Conservation (phyloP, 352 stramenopile species). For the Phytophthora citricola region DNA sequence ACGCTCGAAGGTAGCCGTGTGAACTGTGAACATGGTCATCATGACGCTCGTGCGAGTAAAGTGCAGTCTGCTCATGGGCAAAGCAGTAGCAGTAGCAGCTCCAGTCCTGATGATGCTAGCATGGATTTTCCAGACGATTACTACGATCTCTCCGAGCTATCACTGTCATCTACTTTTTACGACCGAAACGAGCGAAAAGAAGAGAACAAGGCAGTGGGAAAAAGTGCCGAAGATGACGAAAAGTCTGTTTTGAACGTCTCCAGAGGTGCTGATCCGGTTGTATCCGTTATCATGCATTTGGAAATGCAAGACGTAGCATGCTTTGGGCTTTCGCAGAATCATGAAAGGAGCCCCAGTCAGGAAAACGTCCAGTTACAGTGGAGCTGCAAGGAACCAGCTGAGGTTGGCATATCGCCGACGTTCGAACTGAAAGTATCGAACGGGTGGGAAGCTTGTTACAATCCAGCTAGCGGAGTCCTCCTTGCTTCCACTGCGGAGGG, state of each 20-base stretch:
- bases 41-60: slow-evolving; percentile 5
- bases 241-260: slow-evolving; percentile 10
- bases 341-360: background rate
- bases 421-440: slow-evolving; percentile 54
- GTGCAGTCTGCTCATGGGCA: slow-evolving; percentile 3
- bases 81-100: slow-evolving; percentile 38
- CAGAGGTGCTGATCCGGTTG: slow-evolving; percentile 5
- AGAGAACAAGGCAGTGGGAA: slow-evolving; percentile 6
- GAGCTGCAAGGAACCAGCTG: slow-evolving; percentile 54
- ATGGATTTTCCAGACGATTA: slow-evolving; percentile 22
- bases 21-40: slow-evolving; percentile 1
- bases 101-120: slow-evolving; percentile 23
- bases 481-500: slow-evolving; percentile 30
- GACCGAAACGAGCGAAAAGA: slow-evolving; percentile 1
- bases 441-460: slow-evolving; percentile 41
- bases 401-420: slow-evolving; percentile 46
- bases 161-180: slow-evolving; percentile 12
- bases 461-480: slow-evolving; percentile 37
- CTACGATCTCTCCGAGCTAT: slow-evolving; percentile 36
- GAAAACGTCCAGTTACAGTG: slow-evolving; percentile 41
- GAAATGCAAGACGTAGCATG: slow-evolving; percentile 50
- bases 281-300: slow-evolving; percentile 57
- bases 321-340: slow-evolving; percentile 35
- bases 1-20: slow-evolving; percentile 15
- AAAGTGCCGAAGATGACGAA: slow-evolving; percentile 8